Base-by-base conservation (phyloP, 768 basidiomycete genomes). In the Boletus edulis region DNA sequence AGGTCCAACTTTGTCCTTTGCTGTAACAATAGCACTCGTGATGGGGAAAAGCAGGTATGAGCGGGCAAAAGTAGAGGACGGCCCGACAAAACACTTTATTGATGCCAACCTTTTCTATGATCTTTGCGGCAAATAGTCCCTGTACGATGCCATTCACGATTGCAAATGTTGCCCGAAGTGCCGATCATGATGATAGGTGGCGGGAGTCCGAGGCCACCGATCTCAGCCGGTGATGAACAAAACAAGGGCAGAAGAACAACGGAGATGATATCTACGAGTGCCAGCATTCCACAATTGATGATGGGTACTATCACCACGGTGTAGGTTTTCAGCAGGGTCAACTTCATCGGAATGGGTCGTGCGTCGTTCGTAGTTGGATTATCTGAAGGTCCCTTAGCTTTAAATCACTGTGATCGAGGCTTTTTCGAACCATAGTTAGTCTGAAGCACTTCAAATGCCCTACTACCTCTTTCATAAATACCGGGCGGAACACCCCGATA, bases 181-280 rank as follows among this genome's bases (percentile, higher is more conserved):
- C 81, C 80, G 37, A 81, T 81, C 10, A 52, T 56, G 37, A 81
- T 81, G 11, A 52, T 56, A 14, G 70, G 64, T 2, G 80, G 77
- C 1, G 68, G 31, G 2, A 81, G 62, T 12, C 72, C 73, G 31
- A 80, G 63, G 4, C 22, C 22, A 24, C 4, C 22, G 1, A 24
- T 24, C 4, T 24, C 22, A 4, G 4, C 22, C 22, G 4, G 22
- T 24, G 22, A 24, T 2, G 22, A 24, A 24, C 22, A 24, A 24
- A 24, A 24, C 4, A 24, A 24, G 22, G 22, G 22, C 22, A 24
- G 22, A 24, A 24, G 22, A 4, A 24, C 22, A 24, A 24, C 22
- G 22, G 22, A 24, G 22, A 3, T 4, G 22, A 24, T 24, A 4
- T 24, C 22, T 24, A 24, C 4, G 22, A 24, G 22, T 24, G 22